Conservation (phyloP, 164 flowering plant species). For the Chimonanthus praecox region DNA sequence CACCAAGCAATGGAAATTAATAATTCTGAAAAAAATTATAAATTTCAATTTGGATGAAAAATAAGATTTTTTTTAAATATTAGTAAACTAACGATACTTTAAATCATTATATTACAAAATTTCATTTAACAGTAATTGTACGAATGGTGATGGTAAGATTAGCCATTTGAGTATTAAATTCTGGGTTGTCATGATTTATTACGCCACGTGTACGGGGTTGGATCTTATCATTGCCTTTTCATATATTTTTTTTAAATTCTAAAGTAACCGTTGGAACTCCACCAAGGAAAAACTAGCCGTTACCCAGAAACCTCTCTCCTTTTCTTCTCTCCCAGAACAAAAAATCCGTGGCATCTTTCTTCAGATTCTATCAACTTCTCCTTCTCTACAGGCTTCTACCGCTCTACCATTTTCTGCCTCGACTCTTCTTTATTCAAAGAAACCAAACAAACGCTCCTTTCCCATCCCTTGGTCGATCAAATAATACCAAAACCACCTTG, state of each 20-base stretch:
- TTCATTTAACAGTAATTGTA: too few relatives aligned
- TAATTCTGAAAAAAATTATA: too few relatives aligned
- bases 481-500: not conserved
- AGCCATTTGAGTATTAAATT: too few relatives aligned
- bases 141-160: too few relatives aligned
- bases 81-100: too few relatives aligned
- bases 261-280: constrained; percentile 18
- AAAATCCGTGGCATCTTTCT: not conserved
- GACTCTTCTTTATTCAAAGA: not conserved
- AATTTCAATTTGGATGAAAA: too few relatives aligned
- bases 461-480: not conserved
- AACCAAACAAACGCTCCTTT: not conserved
- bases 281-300: constrained; percentile 22
- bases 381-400: not conserved
- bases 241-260: not conserved
- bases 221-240: not conserved
- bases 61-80: too few relatives aligned
- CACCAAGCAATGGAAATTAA: too few relatives aligned
- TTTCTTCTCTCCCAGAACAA: not conserved
- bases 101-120: too few relatives aligned
- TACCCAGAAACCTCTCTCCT: constrained; percentile 5
- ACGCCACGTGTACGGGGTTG: too few relatives aligned
- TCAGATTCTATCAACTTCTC: not conserved
- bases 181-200: too few relatives aligned
- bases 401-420: not conserved